Conservation (phyloP, 331 rosid genomes). For the Cydonia oblonga region DNA sequence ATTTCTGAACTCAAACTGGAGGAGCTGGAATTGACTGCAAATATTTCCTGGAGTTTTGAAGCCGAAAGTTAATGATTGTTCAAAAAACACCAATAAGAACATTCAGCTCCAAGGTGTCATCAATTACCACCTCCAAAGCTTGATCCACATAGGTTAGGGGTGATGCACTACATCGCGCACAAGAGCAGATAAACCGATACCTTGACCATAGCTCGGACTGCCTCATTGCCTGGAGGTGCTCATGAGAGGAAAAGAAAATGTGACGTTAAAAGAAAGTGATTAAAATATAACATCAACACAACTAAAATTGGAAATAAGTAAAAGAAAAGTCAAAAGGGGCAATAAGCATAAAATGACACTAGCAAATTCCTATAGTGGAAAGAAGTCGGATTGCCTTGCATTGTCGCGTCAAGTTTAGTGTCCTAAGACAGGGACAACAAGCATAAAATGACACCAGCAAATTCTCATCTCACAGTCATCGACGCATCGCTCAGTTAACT, state of each 20-base stretch:
- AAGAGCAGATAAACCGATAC: slow-evolving; percentile 54
- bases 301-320: background rate
- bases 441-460: background rate
- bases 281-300: background rate
- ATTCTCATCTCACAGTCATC: background rate
- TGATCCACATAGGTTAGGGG: slow-evolving; percentile 42
- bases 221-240: slow-evolving; percentile 38
- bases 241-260: background rate
- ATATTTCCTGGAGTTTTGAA: slow-evolving; percentile 41
- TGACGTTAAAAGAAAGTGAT: background rate
- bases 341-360: too few relatives aligned
- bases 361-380: background rate
- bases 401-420: background rate
- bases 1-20: slow-evolving; percentile 16
- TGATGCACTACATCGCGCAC: slow-evolving; percentile 42
- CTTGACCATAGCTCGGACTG: slow-evolving; percentile 68
- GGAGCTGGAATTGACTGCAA: slow-evolving; percentile 14
- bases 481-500: background rate
- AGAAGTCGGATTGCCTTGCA: background rate
- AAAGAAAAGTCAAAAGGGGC: background rate
- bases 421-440: background rate
- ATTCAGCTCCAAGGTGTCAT: background rate
- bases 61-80: slow-evolving; percentile 6
- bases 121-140: slow-evolving; percentile 51
- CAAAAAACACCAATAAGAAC: background rate